These are phyloP conservation scores for Lentinula sp. DNA, from an alignment of 768 basidiomycete species.

Conservation along the genomic window DNA sequence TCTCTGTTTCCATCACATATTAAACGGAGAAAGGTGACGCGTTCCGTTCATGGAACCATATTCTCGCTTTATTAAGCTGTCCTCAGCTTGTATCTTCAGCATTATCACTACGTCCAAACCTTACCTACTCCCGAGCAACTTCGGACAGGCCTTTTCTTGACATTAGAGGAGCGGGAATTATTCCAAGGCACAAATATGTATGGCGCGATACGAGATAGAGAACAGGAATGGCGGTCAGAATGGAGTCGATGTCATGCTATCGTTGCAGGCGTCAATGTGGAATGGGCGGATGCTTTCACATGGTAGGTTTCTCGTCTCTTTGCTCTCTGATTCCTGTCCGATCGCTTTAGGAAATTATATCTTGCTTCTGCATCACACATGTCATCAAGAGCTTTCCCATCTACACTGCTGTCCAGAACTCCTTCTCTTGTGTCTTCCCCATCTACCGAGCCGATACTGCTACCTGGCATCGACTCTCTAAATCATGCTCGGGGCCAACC, in stretches of 20 bases:
- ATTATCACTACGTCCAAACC: conserved; percentile 59
- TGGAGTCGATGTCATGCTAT: conserved; percentile 48
- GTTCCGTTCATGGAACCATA: background rate
- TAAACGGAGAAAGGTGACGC: conserved; percentile 5
- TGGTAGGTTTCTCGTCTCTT: conserved; percentile 45
- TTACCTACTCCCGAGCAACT: conserved; percentile 56
- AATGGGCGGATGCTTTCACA: conserved; percentile 49
- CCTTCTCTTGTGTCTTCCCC: conserved; percentile 47
- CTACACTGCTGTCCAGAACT: conserved; percentile 57
- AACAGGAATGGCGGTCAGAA: conserved; percentile 55
- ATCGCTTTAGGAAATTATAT: conserved; percentile 55
- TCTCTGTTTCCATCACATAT: conserved; percentile 48
- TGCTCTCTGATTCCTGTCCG: conserved; percentile 5
- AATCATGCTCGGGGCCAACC: conserved; percentile 80
- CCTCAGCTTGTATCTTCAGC: conserved; percentile 23
- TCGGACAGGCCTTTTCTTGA: conserved; percentile 72
- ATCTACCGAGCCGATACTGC: conserved; percentile 65
- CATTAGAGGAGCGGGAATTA: conserved; percentile 49
- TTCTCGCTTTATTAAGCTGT: conserved; percentile 1
- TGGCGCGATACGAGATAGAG: conserved; percentile 67
- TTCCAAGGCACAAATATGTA: conserved; percentile 78
- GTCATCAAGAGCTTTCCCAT: conserved; percentile 89
- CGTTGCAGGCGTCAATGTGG: conserved; percentile 25
- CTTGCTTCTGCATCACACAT: conserved; percentile 69
- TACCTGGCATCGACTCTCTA: conserved; percentile 82